Percentiles rank a stretch among this genome's conserved stretches.
phyloP scores from a whole-genome alignment of 306 rosid genomes.

The Cucumis melo region DNA sequence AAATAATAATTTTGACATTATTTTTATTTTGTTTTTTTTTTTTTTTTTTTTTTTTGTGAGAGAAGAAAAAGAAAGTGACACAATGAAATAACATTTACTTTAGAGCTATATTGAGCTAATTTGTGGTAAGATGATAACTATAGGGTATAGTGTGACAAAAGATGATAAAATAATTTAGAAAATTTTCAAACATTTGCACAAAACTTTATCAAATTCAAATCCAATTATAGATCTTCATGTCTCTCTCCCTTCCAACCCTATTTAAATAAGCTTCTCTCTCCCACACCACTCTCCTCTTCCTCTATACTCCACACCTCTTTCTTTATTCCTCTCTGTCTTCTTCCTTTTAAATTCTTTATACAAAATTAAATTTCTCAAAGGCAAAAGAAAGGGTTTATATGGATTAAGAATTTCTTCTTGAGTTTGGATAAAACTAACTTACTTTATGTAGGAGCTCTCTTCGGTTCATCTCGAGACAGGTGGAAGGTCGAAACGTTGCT shows the following conservation, averaged over 20 bases:
- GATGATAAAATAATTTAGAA: neutral
- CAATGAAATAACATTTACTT: neutral
- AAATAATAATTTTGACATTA: no score
- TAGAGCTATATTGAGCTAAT: neutral
- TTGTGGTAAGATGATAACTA: neutral
- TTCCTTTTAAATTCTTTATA: neutral
- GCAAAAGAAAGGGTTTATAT: neutral
- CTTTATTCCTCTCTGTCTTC: neutral
- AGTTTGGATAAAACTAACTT: neutral
- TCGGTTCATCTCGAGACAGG: conserved; percentile 75
- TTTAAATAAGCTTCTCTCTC: neutral
- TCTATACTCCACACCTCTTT: neutral
- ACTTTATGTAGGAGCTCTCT: conserved; percentile 42
- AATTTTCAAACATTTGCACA: neutral
- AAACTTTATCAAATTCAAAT: neutral
- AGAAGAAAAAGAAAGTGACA: neutral
- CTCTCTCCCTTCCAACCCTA: neutral
- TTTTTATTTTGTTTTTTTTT: no score
- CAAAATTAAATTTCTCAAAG: neutral
- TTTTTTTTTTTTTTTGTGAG: no score
- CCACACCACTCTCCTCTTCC: neutral
- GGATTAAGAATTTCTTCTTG: neutral
- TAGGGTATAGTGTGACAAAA: no score
- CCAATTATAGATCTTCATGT: neutral
- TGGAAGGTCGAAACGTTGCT: conserved; percentile 33